Evolutionary conservation across 2,329 filamentous ascomycete genomes (phyloP).

Genomic region (Fusarium fracticaudum): DNA sequence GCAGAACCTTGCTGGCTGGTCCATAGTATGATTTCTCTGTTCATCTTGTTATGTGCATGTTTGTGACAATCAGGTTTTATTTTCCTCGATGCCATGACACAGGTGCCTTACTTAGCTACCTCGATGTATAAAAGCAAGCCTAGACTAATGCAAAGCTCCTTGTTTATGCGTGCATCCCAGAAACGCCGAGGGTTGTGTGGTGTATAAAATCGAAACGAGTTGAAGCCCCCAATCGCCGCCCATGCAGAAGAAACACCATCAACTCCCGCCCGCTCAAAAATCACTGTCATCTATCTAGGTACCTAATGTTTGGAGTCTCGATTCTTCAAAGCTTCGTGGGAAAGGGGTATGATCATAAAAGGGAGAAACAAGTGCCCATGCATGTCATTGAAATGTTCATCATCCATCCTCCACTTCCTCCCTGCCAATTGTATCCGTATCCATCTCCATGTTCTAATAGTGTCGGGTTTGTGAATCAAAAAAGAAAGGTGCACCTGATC

Average conservation of each 20-base stretch:
- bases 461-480: conserved; percentile 7
- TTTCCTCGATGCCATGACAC: not conserved
- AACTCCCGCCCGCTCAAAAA: conserved; percentile 27
- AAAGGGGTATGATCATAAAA: conserved; percentile 23
- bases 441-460: not conserved
- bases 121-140: conserved; percentile 6
- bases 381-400: conserved; percentile 31
- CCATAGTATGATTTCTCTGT: conserved; percentile 4
- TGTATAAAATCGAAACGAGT: conserved; percentile 16
- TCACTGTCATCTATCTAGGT: not conserved
- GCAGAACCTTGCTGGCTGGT: not conserved
- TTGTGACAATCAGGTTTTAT: not conserved
- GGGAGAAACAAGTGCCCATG: conserved; percentile 12
- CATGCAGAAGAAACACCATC: conserved; percentile 32
- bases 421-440: not conserved
- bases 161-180: conserved; percentile 6
- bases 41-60: conserved; percentile 24
- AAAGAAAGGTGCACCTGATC: not conserved
- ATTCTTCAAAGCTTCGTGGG: conserved; percentile 11
- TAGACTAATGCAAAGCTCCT: conserved; percentile 18
- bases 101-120: not conserved
- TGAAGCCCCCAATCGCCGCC: conserved; percentile 20
- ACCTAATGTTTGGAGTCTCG: conserved; percentile 10
- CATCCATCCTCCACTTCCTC: conserved; percentile 13
- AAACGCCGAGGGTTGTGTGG: conserved; percentile 18